phyloP scores from a whole-genome alignment of 176 grass and related monocot genomes.

The Phyllostachys edulis region DNA sequence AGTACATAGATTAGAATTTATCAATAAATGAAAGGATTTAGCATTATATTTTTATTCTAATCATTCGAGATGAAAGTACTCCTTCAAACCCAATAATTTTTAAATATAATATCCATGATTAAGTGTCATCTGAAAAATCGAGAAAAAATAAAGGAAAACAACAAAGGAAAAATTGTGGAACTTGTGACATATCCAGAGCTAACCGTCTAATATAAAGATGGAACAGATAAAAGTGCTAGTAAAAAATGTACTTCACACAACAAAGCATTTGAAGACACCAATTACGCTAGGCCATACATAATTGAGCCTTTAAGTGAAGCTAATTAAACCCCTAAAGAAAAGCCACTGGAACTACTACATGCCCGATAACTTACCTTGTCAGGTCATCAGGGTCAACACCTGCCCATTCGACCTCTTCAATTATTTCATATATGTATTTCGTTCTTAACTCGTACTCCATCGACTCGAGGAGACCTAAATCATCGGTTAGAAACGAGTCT shows the following conservation, averaged over 20 bases:
- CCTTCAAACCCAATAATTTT: neutral
- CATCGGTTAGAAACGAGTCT: constrained; percentile 72
- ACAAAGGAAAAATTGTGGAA: neutral
- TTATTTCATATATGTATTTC: constrained; percentile 91
- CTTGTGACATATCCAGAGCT: neutral
- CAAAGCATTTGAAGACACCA: constrained; percentile 25
- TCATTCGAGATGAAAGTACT: constrained; percentile 7
- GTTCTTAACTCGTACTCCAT: constrained; percentile 78
- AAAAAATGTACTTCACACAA: constrained; percentile 12
- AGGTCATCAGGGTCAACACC: constrained; percentile 83
- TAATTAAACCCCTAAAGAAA: constrained; percentile 32
- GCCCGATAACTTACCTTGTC: constrained; percentile 65
- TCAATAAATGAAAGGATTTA: constrained; percentile 10
- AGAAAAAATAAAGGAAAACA: neutral
- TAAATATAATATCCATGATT: constrained; percentile 13
- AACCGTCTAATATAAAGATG: constrained; percentile 16
- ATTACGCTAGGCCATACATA: constrained; percentile 19
- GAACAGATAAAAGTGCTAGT: constrained; percentile 11
- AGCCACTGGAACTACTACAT: neutral
- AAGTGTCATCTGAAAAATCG: constrained; percentile 10
- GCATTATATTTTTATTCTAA: constrained; percentile 24
- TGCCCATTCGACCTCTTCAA: constrained; percentile 72
- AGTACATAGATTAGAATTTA: neutral
- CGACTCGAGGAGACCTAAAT: constrained; percentile 83
- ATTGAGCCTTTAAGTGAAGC: neutral